Base-by-base conservation (phyloP, 1,284 basidiomycete species). In the Cutaneotrichosporon curvatum region DNA sequence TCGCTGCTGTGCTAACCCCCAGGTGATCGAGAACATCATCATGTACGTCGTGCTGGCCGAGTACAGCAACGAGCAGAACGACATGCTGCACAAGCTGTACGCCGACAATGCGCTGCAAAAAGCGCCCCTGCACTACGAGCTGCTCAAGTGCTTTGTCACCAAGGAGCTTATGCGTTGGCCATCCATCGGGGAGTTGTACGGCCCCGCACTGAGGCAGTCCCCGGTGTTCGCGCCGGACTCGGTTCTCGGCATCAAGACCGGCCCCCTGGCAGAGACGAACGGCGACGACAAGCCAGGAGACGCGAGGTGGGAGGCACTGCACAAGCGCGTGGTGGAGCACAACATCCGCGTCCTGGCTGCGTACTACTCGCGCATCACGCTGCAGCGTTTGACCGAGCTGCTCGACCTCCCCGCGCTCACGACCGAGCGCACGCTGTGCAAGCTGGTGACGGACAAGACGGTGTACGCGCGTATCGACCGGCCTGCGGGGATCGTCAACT, bases 151-250 rank as follows among this genome's bases (percentile, higher is more conserved):
- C 63, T 98, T 99, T 68, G 85, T 85, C 12, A 97, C 91, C 2
- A 83, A 83, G 35, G 95, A 98, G 65, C 76, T 99, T 37, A 96
- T 97, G 88, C 78, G 94, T 53, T 98, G 95, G 95, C 90, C 94
- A 0, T 89, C 90, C n/a, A 92, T 98, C 43, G 84, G 91, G 66
- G 74, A 76, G 6, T 77, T 97, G 15, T 98, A 97, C 67, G 92
- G 90, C 22, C 80, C 83, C 7, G 84, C 84, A 58, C 73, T 98
- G 42, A 81, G 81, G 41, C 78, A 80, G 61, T 90, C 88, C 0
- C 79, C 82, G 4, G 85, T 96, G 4, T 98, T 98, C 67, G 78
- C 78, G 12, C 70, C 76, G 20, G 55, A 57, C 33, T 61, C 60
- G 32, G 58, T 53, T 14, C 42, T 67, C 28, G 60, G 67, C 28